phyloP scores from a whole-genome alignment of 495 filamentous ascomycete species.

The Penicillium odoratum region DNA sequence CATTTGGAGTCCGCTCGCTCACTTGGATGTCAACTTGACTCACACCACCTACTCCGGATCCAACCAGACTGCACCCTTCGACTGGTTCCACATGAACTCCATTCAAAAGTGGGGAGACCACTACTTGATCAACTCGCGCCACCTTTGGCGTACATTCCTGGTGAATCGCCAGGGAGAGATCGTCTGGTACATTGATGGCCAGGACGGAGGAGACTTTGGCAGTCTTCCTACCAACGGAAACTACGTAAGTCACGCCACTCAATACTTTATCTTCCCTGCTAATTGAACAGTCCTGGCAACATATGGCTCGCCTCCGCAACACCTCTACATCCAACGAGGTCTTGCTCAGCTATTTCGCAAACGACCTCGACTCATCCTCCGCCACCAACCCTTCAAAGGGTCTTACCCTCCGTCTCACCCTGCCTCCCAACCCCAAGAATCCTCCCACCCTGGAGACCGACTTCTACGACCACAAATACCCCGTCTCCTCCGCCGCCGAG shows the following conservation, averaged over 20 bases:
- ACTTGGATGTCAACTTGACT: constrained; percentile 8
- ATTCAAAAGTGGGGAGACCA: constrained; percentile 28
- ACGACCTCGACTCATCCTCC: constrained; percentile 11
- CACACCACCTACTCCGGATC: constrained; percentile 1
- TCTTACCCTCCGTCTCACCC: constrained; percentile 15
- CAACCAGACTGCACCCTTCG: constrained; percentile 26
- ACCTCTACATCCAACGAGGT: constrained; percentile 8
- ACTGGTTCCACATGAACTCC: constrained; percentile 44
- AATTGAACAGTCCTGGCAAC: constrained; percentile 14
- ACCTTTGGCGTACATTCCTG: constrained; percentile 27
- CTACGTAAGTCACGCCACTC: constrained; percentile 1
- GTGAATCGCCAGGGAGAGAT: constrained; percentile 26
- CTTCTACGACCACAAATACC: constrained; percentile 23
- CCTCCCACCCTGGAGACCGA: constrained; percentile 14
- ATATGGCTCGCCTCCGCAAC: constrained; percentile 12
- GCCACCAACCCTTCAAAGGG: constrained; percentile 12
- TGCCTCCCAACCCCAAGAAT: constrained; percentile 18
- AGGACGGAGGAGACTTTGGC: constrained; percentile 35
- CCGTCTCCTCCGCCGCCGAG: constrained; percentile 33
- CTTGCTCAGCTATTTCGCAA: constrained; percentile 21
- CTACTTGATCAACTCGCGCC: constrained; percentile 36
- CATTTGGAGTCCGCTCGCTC: constrained; percentile 28
- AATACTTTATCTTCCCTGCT: background rate
- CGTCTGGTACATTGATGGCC: constrained; percentile 32
- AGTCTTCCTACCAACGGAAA: constrained; percentile 17